phyloP scores from a whole-genome alignment of 208 protist species.

The Leptomonas seymouri region DNA sequence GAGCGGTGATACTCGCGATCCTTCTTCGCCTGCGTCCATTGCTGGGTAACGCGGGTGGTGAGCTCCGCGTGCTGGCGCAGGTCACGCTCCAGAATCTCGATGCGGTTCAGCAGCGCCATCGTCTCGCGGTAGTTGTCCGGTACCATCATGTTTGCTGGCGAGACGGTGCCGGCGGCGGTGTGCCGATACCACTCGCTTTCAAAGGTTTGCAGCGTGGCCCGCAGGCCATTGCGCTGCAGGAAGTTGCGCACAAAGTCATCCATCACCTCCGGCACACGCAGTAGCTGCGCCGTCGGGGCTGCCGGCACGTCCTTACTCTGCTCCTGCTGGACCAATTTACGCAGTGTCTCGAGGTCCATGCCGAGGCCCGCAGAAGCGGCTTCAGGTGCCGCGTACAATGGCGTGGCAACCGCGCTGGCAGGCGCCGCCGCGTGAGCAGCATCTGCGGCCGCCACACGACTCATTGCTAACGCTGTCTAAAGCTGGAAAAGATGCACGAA shows the following conservation, averaged over 20 bases:
- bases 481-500: not conserved
- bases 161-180: conserved; percentile 43
- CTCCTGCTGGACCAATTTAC: conserved; percentile 54
- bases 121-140: conserved; percentile 91
- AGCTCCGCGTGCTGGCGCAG: conserved; percentile 83
- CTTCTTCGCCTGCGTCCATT: conserved; percentile 85
- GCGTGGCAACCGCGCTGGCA: not conserved
- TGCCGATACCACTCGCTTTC: conserved; percentile 88
- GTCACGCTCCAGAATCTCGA: conserved; percentile 78
- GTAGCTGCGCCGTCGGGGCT: conserved; percentile 77
- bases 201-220: conserved; percentile 81
- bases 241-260: conserved; percentile 95
- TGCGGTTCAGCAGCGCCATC: conserved; percentile 71
- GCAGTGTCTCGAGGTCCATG: conserved; percentile 70
- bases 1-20: conserved; percentile 91
- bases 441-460: not conserved
- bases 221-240: conserved; percentile 82
- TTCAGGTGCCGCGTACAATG: not conserved
- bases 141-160: conserved; percentile 60
- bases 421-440: not conserved
- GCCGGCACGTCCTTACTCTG: conserved; percentile 60
- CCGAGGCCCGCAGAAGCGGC: conserved; percentile 34
- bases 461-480: not conserved
- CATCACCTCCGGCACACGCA: conserved; percentile 90
- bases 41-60: conserved; percentile 68